Evolutionary conservation across 2,329 filamentous ascomycete genomes (phyloP).

Genomic region (Aspergillus persii): DNA sequence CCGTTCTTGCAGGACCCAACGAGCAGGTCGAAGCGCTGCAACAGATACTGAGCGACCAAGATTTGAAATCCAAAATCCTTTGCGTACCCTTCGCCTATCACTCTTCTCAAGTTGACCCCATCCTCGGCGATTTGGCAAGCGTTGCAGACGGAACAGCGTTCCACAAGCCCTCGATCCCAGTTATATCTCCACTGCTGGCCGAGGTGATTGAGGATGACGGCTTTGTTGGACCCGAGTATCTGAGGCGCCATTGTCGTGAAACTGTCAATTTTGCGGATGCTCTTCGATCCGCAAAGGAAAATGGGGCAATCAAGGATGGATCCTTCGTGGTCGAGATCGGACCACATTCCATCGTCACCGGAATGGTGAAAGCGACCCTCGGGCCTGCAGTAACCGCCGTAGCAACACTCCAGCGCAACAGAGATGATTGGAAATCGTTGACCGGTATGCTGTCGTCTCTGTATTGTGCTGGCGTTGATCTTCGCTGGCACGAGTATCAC

Average conservation of each 20-base stretch:
- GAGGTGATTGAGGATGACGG: background rate
- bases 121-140: background rate
- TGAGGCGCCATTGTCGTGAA: background rate
- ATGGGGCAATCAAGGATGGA: background rate
- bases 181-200: background rate
- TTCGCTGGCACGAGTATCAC: constrained; percentile 72
- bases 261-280: background rate
- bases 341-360: background rate
- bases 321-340: background rate
- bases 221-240: background rate
- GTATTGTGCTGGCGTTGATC: constrained; percentile 21
- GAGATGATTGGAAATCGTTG: background rate
- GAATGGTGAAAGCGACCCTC: background rate
- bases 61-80: constrained; percentile 61
- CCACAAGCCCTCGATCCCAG: background rate
- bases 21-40: constrained; percentile 58
- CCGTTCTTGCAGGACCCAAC: constrained; percentile 65
- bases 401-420: background rate
- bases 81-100: constrained; percentile 61
- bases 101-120: constrained; percentile 11
- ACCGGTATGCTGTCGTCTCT: background rate
- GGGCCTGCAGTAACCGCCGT: background rate
- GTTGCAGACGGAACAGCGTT: background rate
- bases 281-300: background rate
- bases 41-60: constrained; percentile 49